Evolutionary conservation across 176 grass and related monocot species (phyloP).

Genomic region (Tuctoria greenei): DNA sequence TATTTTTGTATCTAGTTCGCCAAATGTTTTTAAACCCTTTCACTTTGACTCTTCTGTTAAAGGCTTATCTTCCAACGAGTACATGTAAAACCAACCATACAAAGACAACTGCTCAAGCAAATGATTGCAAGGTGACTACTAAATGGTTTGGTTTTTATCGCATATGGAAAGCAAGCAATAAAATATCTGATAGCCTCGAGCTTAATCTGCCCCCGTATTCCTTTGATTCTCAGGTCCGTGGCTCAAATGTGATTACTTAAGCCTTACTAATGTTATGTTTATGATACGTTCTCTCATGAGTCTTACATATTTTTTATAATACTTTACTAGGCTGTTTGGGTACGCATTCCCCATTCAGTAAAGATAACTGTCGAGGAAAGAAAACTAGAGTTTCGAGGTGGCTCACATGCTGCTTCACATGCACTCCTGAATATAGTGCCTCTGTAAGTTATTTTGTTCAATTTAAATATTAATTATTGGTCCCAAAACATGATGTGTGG

Average conservation of each 20-base stretch:
- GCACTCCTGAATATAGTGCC: conserved; percentile 78
- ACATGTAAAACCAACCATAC: conserved; percentile 39
- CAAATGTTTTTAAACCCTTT: background rate
- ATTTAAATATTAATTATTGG: background rate
- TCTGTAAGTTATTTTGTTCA: conserved; percentile 52
- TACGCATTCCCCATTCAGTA: conserved; percentile 61
- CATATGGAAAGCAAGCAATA: conserved; percentile 72
- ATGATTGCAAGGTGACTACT: conserved; percentile 78
- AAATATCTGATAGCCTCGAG: conserved; percentile 68
- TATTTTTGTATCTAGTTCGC: background rate
- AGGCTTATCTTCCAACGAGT: conserved; percentile 65
- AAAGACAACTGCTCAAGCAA: conserved; percentile 79
- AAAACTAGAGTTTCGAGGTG: conserved; percentile 61
- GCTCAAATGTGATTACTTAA: background rate
- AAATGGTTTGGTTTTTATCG: conserved; percentile 98
- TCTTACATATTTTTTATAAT: conserved; percentile 17
- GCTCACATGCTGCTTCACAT: conserved; percentile 86
- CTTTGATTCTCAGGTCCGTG: conserved; percentile 67
- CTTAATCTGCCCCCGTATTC: conserved; percentile 81
- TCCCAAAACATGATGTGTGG: background rate
- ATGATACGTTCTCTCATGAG: background rate
- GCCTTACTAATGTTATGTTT: conserved; percentile 22
- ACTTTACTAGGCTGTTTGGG: conserved; percentile 71
- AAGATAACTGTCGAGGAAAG: conserved; percentile 62
- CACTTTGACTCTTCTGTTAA: conserved; percentile 36